Conservation (phyloP, 2,329 filamentous ascomycete species). For the Alternaria gaisen region DNA sequence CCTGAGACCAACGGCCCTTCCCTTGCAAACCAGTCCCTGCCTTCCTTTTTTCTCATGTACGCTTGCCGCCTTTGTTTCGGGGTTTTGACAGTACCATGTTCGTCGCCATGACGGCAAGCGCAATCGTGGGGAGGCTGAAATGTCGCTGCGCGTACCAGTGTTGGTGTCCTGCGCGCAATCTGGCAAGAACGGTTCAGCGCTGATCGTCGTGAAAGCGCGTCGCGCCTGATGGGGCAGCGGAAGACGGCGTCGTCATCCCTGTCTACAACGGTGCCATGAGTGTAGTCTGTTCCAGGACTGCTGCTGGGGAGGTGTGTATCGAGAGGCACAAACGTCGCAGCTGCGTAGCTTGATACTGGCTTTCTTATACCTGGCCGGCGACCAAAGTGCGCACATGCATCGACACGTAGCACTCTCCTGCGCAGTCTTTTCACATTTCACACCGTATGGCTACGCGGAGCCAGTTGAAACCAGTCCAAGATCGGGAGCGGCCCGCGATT, state of each 20-base stretch:
- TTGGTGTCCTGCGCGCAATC: neutral
- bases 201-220: conserved; percentile 16
- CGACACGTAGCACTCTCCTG: conserved; percentile 23
- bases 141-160: neutral
- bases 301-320: conserved; percentile 10
- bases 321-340: conserved; percentile 14
- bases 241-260: conserved; percentile 22
- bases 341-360: conserved; percentile 8
- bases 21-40: conserved; percentile 16
- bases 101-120: neutral
- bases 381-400: conserved; percentile 19
- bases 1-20: conserved; percentile 18
- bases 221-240: conserved; percentile 22
- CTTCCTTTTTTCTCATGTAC: conserved; percentile 8
- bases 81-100: conserved; percentile 7
- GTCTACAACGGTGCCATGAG: conserved; percentile 18
- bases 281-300: conserved; percentile 14
- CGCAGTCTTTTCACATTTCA: conserved; percentile 13
- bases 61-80: conserved; percentile 8
- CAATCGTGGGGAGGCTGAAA: conserved; percentile 1
- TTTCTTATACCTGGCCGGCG: conserved; percentile 12
- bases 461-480: conserved; percentile 11
- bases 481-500: conserved; percentile 19
- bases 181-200: conserved; percentile 20
- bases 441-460: conserved; percentile 16